Percentiles rank a stretch among this genome's conserved stretches.
These are phyloP conservation scores for Phaeotremella fagi DNA, from an alignment of 768 basidiomycete genomes.

Conservation along the genomic window DNA sequence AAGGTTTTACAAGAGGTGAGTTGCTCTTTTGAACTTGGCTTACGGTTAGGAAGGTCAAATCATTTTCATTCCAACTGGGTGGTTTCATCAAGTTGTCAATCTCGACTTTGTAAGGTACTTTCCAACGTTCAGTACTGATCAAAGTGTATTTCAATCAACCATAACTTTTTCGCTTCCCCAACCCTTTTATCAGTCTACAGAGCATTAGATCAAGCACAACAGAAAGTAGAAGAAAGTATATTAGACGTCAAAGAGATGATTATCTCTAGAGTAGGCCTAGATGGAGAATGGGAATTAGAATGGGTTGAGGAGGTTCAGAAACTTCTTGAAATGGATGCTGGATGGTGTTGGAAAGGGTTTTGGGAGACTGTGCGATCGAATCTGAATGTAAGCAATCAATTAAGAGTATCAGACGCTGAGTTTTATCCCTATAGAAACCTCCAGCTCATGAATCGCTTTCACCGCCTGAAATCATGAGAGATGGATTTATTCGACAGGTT, in stretches of 20 bases:
- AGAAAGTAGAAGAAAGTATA: constrained; percentile 41
- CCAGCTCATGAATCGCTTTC: background rate
- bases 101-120: constrained; percentile 36
- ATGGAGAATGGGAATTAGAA: constrained; percentile 34
- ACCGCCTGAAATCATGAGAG: background rate
- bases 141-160: constrained; percentile 49
- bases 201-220: constrained; percentile 45
- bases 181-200: constrained; percentile 41
- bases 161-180: constrained; percentile 44
- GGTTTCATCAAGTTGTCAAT: constrained; percentile 48
- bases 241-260: constrained; percentile 39
- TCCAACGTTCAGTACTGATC: background rate
- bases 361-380: constrained; percentile 36
- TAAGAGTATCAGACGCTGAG: background rate
- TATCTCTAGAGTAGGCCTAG: constrained; percentile 16
- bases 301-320: constrained; percentile 45
- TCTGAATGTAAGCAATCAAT: constrained; percentile 17
- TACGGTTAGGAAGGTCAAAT: constrained; percentile 40
- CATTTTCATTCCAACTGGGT: constrained; percentile 47
- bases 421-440: constrained; percentile 1
- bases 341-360: constrained; percentile 44
- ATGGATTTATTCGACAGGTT: background rate
- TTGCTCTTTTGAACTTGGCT: background rate
- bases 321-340: constrained; percentile 42
- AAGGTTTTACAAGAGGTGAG: constrained; percentile 35